phyloP scores from a whole-genome alignment of 2,329 filamentous ascomycete species.

The Pseudonectria foliicola region DNA sequence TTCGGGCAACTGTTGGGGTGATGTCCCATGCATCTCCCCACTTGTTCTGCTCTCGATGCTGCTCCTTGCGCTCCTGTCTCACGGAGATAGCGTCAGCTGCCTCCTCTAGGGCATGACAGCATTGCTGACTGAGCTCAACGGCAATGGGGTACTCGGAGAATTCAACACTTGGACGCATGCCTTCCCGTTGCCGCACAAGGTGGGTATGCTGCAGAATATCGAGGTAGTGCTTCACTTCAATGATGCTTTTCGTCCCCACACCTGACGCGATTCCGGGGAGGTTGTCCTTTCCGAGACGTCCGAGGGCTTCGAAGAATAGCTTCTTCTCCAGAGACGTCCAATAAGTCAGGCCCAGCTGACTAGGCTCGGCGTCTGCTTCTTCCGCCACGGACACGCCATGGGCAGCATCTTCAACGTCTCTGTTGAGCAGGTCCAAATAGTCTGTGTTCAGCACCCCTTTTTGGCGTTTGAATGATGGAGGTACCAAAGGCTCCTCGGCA shows the following conservation, averaged over 20 bases:
- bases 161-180: conserved; percentile 27
- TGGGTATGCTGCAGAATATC: conserved; percentile 48
- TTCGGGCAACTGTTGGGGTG: conserved; percentile 30
- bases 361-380: conserved; percentile 27
- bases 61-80: conserved; percentile 58
- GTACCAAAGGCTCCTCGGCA: conserved; percentile 15
- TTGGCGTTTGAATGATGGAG: conserved; percentile 38
- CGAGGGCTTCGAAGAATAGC: conserved; percentile 58
- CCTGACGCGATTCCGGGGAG: conserved; percentile 53
- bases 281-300: conserved; percentile 56
- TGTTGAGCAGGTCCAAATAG: conserved; percentile 48
- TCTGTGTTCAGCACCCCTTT: conserved; percentile 35
- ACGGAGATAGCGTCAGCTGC: conserved; percentile 60
- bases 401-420: conserved; percentile 48
- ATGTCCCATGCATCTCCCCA: conserved; percentile 65
- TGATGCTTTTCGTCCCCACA: conserved; percentile 63
- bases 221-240: conserved; percentile 69
- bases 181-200: conserved; percentile 32
- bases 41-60: conserved; percentile 48
- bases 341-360: conserved; percentile 59
- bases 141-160: conserved; percentile 62
- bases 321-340: conserved; percentile 71
- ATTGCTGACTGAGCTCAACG: conserved; percentile 60
- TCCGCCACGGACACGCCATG: conserved; percentile 26
- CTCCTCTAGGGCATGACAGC: conserved; percentile 58